These are phyloP conservation scores for Phalaenopsis aphrodite DNA, from an alignment of 106 monocot species.

Conservation along the genomic window DNA sequence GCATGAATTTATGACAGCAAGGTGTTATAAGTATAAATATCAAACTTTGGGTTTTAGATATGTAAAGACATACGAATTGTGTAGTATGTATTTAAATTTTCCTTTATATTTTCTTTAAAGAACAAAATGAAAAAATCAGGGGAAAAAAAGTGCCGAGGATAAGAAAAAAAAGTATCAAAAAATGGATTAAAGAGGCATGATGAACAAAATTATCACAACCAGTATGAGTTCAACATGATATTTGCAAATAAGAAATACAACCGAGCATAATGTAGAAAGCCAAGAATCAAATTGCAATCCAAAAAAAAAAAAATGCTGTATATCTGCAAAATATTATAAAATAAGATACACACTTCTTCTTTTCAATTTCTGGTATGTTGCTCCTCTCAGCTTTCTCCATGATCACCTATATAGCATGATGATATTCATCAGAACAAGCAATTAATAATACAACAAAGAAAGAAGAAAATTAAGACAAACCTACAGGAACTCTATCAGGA, in stretches of 20 bases:
- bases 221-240: too few species aligned
- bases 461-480: background rate
- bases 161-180: background rate
- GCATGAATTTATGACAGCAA: too few species aligned
- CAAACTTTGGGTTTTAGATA: too few species aligned
- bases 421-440: background rate
- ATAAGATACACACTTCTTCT: slow-evolving; percentile 36
- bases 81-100: too few species aligned
- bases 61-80: too few species aligned
- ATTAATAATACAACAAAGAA: background rate
- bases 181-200: background rate
- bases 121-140: too few species aligned
- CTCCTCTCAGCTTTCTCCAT: slow-evolving; percentile 67
- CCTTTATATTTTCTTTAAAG: too few species aligned
- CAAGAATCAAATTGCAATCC: background rate
- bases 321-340: background rate
- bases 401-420: slow-evolving; percentile 37
- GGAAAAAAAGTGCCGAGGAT: background rate
- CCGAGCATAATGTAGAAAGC: too few species aligned
- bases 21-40: too few species aligned
- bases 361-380: slow-evolving; percentile 67
- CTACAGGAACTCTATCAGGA: slow-evolving; percentile 58
- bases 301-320: background rate
- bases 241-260: too few species aligned
- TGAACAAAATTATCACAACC: background rate